These are phyloP conservation scores for Chalaropsis thielavioides DNA, from an alignment of 2,329 filamentous ascomycete species.

Conservation along the genomic window DNA sequence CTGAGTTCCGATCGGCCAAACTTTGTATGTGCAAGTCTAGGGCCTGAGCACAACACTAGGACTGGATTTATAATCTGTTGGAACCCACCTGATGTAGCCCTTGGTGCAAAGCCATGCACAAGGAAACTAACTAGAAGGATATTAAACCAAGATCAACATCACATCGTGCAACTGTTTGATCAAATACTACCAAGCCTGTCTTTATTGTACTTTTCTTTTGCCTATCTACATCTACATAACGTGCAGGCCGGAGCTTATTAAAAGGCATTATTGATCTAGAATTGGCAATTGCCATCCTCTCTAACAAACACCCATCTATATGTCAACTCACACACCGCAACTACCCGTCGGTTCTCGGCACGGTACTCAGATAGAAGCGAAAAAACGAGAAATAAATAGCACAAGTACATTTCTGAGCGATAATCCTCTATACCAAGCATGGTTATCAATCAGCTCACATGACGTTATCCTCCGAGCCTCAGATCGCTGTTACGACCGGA, in stretches of 20 bases:
- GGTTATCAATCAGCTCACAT: background rate
- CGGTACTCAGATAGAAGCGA: background rate
- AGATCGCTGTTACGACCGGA: background rate
- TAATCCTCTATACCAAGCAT: background rate
- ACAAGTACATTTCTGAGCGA: background rate
- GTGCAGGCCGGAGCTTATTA: background rate
- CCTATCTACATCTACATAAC: no score
- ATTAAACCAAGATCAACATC: no score
- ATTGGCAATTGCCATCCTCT: no score
- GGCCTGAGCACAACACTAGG: background rate
- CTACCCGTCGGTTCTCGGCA: slow-evolving; percentile 5
- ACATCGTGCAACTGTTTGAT: background rate
- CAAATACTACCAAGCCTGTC: background rate
- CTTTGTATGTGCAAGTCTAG: background rate
- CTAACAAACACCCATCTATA: background rate
- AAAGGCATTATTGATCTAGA: background rate
- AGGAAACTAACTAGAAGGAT: background rate
- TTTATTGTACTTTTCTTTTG: no score
- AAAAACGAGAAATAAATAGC: background rate
- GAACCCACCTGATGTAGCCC: background rate
- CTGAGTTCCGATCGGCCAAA: background rate
- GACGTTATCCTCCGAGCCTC: background rate
- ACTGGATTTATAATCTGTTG: background rate
- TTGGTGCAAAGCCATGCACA: background rate
- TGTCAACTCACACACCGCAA: background rate